phyloP scores from a whole-genome alignment of 768 basidiomycete genomes.

The Lentinula raphanica region DNA sequence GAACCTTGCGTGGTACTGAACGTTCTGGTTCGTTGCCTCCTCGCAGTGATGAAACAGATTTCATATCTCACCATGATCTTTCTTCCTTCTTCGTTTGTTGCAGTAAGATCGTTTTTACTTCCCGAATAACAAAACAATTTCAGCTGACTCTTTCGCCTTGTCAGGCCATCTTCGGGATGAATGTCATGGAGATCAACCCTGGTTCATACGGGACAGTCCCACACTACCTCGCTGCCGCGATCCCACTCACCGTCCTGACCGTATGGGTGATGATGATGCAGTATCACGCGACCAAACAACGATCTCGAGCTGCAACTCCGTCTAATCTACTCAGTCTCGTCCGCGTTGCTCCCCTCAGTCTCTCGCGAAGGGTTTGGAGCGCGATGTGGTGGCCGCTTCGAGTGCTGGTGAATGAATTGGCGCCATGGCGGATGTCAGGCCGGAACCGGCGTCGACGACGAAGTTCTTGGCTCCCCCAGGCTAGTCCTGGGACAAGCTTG shows the following conservation, averaged over 20 bases:
- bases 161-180: slow-evolving; percentile 55
- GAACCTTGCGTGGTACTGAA: not conserved
- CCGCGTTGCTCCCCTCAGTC: not conserved
- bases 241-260: slow-evolving; percentile 40
- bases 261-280: slow-evolving; percentile 44
- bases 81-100: slow-evolving; percentile 48
- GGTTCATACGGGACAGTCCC: slow-evolving; percentile 25
- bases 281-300: slow-evolving; percentile 13
- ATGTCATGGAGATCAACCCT: slow-evolving; percentile 37
- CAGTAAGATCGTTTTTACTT: slow-evolving; percentile 23
- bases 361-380: not conserved
- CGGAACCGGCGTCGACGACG: not conserved
- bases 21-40: not conserved
- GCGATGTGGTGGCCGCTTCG: not conserved
- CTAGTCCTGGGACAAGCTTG: slow-evolving; percentile 5
- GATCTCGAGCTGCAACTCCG: not conserved
- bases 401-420: not conserved
- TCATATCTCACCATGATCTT: slow-evolving; percentile 60
- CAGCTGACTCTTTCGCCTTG: not conserved
- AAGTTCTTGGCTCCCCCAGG: not conserved
- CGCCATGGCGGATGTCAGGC: not conserved
- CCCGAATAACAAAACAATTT: not conserved
- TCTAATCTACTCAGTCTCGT: not conserved
- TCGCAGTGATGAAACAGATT: slow-evolving; percentile 44
- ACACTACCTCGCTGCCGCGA: slow-evolving; percentile 32